Conservation (phyloP, 768 basidiomycete species). For the Podaxis sp. region DNA sequence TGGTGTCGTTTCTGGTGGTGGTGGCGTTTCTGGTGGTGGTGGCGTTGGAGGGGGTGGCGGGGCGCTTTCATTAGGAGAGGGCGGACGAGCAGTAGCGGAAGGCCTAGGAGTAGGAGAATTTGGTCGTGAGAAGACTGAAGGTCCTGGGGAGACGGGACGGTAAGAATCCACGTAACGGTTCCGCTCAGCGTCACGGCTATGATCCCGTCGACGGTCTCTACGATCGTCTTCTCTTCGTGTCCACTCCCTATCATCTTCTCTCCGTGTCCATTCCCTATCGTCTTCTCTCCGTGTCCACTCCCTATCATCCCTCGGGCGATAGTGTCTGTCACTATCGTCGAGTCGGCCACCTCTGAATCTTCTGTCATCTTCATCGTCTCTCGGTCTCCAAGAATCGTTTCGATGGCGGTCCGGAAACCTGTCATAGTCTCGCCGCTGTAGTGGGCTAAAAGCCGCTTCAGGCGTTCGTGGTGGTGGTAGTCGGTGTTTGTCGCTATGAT, state of each 20-base stretch:
- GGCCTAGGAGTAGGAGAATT: conserved; percentile 19
- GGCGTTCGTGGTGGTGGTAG: conserved; percentile 40
- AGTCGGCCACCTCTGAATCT: conserved; percentile 26
- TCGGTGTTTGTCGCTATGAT: conserved; percentile 36
- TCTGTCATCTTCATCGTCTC: conserved; percentile 29
- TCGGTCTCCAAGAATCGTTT: conserved; percentile 25
- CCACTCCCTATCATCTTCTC: background rate
- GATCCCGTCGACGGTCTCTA: conserved; percentile 20
- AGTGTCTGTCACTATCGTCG: conserved; percentile 22
- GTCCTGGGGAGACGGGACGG: conserved; percentile 23
- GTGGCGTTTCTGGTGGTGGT: conserved; percentile 23
- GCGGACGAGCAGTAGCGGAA: conserved; percentile 22
- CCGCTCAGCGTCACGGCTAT: conserved; percentile 24
- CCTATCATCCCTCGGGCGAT: conserved; percentile 30
- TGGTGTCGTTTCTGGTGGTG: conserved; percentile 21
- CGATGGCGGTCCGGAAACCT: conserved; percentile 28
- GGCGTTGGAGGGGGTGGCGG: conserved; percentile 18
- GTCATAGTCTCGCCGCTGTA: conserved; percentile 33
- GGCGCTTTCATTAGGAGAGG: conserved; percentile 15
- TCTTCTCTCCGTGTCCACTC: conserved; percentile 23
- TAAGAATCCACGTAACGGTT: conserved; percentile 23
- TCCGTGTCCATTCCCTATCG: too few relatives aligned
- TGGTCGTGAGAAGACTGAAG: conserved; percentile 19
- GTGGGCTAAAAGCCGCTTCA: conserved; percentile 36
- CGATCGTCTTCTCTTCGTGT: conserved; percentile 29